A percentile compares a stretch with the other conserved stretches of the same genome.
Evolutionary conservation across 257 asterid species (phyloP).

Genomic region (Mentha longifolia): DNA sequence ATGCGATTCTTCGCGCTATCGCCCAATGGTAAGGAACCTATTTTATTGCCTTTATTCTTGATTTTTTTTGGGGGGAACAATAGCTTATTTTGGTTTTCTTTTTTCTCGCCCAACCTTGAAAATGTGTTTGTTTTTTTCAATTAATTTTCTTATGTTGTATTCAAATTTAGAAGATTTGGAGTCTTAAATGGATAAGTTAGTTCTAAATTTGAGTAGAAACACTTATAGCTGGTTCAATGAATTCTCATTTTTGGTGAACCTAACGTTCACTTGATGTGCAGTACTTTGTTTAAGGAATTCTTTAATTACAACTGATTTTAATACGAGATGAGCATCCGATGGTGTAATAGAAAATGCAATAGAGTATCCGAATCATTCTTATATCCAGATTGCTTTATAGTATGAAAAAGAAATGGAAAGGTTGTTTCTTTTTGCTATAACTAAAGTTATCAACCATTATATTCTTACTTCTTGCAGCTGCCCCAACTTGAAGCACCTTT

Average conservation of each 20-base stretch:
- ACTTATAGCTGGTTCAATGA: no score
- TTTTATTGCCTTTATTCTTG: neutral
- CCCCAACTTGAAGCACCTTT: constrained; percentile 53
- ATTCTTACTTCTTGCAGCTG: constrained; percentile 36
- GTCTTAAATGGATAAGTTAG: no score
- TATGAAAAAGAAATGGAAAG: no score
- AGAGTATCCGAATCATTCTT: neutral
- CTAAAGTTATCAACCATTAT: neutral
- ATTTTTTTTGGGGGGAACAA: neutral
- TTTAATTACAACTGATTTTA: no score
- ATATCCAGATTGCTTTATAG: neutral
- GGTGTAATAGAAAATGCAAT: no score
- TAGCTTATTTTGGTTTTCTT: neutral
- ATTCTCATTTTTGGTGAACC: neutral
- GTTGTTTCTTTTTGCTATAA: neutral
- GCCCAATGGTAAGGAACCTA: constrained; percentile 34
- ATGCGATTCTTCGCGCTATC: constrained; percentile 44
- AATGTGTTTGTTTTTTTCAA: no score
- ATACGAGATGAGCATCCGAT: no score
- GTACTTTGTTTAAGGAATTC: neutral
- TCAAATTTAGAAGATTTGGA: no score
- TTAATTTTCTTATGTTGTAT: no score
- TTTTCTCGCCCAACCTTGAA: neutral
- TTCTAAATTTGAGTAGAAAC: no score
- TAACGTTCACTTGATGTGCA: neutral